A percentile compares a stretch with the other conserved stretches of the same genome.
Evolutionary conservation across 208 protist genomes (phyloP).

Genomic region (Lotmaria passim): DNA sequence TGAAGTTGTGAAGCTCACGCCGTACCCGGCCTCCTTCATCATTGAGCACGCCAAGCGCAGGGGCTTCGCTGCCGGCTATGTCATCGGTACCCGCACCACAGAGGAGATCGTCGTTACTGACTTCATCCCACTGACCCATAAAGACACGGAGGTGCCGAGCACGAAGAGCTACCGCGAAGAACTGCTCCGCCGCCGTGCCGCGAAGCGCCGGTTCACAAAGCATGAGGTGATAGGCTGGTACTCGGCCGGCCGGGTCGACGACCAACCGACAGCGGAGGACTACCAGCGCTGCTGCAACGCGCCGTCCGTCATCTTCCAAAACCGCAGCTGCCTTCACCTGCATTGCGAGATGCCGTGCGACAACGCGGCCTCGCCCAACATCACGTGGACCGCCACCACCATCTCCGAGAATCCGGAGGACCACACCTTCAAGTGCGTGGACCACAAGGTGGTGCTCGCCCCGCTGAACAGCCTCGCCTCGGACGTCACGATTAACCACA

Average conservation of each 20-base stretch:
- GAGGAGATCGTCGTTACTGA: slow-evolving; percentile 66
- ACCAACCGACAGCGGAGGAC: slow-evolving; percentile 30
- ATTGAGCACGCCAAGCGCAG: slow-evolving; percentile 86
- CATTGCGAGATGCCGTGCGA: slow-evolving; percentile 55
- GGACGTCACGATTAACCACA: slow-evolving; percentile 72
- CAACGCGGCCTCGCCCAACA: slow-evolving; percentile 30
- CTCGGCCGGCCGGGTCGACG: slow-evolving; percentile 44
- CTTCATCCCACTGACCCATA: slow-evolving; percentile 76
- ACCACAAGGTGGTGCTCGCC: slow-evolving; percentile 33
- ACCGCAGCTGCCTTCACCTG: slow-evolving; percentile 47
- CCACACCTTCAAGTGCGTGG: slow-evolving; percentile 39
- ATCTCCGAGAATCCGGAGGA: slow-evolving; percentile 31
- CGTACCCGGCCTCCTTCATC: slow-evolving; percentile 81
- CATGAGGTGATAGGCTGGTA: slow-evolving; percentile 81
- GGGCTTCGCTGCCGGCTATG: slow-evolving; percentile 60
- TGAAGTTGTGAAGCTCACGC: slow-evolving; percentile 45
- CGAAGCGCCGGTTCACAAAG: slow-evolving; percentile 60
- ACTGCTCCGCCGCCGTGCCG: slow-evolving; percentile 38
- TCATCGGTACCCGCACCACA: slow-evolving; percentile 56
- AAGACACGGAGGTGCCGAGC: slow-evolving; percentile 26
- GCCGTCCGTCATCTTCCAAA: slow-evolving; percentile 46
- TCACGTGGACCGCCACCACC: slow-evolving; percentile 48
- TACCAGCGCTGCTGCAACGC: slow-evolving; percentile 67
- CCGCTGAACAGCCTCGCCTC: slow-evolving; percentile 46
- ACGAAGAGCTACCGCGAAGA: slow-evolving; percentile 43